A percentile compares a stretch with the other conserved stretches of the same genome.
Conservation (phyloP, 805 yeast species). For the Metschnikowia lachancei region DNA sequence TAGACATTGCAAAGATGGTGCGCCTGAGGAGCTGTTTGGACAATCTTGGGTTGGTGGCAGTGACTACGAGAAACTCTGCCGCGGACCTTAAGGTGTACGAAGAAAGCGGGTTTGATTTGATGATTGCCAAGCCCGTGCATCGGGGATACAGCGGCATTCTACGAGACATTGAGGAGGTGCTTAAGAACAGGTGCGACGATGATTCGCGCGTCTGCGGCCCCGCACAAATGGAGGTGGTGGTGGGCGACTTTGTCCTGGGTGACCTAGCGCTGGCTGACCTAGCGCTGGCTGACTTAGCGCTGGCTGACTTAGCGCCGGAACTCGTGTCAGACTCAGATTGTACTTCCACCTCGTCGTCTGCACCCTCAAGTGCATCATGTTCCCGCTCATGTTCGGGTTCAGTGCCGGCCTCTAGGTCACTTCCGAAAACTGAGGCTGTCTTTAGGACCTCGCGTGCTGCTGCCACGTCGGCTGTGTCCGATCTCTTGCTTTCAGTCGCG, state of each 20-base stretch:
- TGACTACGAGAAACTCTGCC: constrained; percentile 33
- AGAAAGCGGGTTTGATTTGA: constrained; percentile 38
- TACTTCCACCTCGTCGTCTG: neutral
- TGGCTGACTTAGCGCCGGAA: constrained; percentile 2
- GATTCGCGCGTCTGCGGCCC: too few relatives aligned
- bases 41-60: constrained; percentile 37
- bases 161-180: constrained; percentile 21
- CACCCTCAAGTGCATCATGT: neutral
- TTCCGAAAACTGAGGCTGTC: neutral
- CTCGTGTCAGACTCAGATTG: neutral
- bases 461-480: constrained; percentile 7
- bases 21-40: constrained; percentile 16
- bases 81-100: constrained; percentile 32
- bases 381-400: neutral
- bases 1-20: constrained; percentile 31
- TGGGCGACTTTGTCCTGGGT: too few relatives aligned
- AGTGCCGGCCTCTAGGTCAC: neutral
- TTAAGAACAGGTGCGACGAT: constrained; percentile 7
- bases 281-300: too few relatives aligned
- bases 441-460: neutral
- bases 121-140: constrained; percentile 41
- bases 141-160: constrained; percentile 20
- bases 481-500: constrained; percentile 6
- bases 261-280: too few relatives aligned
- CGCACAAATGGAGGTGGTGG: too few relatives aligned